Conservation (phyloP, 352 stramenopile species). For the Phytophthora agathidicida region DNA sequence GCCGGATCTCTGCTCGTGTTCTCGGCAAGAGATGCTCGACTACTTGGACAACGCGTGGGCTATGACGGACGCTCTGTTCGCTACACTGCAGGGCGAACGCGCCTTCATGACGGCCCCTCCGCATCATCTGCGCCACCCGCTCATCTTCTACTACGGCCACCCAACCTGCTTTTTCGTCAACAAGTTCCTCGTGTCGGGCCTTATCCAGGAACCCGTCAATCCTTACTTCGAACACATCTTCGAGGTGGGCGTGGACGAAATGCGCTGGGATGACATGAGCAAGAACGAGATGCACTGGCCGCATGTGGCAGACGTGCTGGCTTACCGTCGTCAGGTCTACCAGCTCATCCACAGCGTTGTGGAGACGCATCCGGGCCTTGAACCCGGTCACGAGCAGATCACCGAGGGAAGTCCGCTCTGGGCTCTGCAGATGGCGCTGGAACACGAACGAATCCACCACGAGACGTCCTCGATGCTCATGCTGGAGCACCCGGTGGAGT, state of each 20-base stretch:
- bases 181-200: slow-evolving; percentile 94
- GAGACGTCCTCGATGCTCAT: slow-evolving; percentile 98
- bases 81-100: slow-evolving; percentile 89
- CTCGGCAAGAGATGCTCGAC: slow-evolving; percentile 87
- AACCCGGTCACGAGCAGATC: slow-evolving; percentile 75
- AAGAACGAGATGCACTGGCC: slow-evolving; percentile 97
- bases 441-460: slow-evolving; percentile 98
- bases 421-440: slow-evolving; percentile 94
- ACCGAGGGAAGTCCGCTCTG: slow-evolving; percentile 91
- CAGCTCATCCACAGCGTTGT: slow-evolving; percentile 87
- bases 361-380: slow-evolving; percentile 86
- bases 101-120: slow-evolving; percentile 91
- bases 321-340: slow-evolving; percentile 94
- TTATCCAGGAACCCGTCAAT: slow-evolving; percentile 91
- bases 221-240: slow-evolving; percentile 96
- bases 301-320: slow-evolving; percentile 87
- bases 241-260: slow-evolving; percentile 98
- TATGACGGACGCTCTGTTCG: slow-evolving; percentile 94
- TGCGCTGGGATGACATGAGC: slow-evolving; percentile 98
- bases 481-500: slow-evolving; percentile 90
- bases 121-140: slow-evolving; percentile 94
- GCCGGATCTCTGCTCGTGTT: slow-evolving; percentile 85
- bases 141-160: slow-evolving; percentile 99
- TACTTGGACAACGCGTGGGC: slow-evolving; percentile 97
- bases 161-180: slow-evolving; percentile 97